Evolutionary conservation across 1,139 yeast genomes (phyloP), one percentile per base, ranked within the genome.

Genomic region (Casaregolazyma suthepensis): DNA sequence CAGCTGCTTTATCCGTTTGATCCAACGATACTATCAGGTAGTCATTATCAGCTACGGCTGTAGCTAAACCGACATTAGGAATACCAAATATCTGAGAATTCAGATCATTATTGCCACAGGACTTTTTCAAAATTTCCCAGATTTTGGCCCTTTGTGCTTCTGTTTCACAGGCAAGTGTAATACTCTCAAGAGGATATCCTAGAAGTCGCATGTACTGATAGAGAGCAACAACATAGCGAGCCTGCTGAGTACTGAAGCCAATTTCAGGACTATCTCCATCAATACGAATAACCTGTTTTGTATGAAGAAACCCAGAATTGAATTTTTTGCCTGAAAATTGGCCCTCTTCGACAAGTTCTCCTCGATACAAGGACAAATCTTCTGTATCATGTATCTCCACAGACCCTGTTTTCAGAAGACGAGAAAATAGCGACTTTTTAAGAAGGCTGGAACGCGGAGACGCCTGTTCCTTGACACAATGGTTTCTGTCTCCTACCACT

Each of bases 171-270:
- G 77, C 61, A 12, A 83, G 73, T 10, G 73, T 69, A 19, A 83
- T 74, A 17, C 62, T 61, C 0, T 63, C 59, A 0, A 61, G 52
- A 0, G 81, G 74, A 59, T 80, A 79, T 0, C 80, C 82, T 18
- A 75, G 57, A 2, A 72, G 60, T 22, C 77, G 62, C 77, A 82
- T 68, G 59, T 78, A 80, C 63, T 73, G 74, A 61, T 71, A 81
- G 9, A 81, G 59, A 0, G 70, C 67, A 9, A 79, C 79, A 13
- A 77, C 71, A 57, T 70, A 78, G 58, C 80, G 83, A 0, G 86
- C 87, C 59, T 82, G 87, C 3, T 35, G 18, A 7, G 29, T 38
- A 15, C 19, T 35, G 26, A 17, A 22, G 9, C 43, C 50, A 20
- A 12, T 22, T 20, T 48, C 47, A 6, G 22, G 15, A 35, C 19